Base-by-base conservation (phyloP, 176 grass and related monocot species). In the Juncus effusus region DNA sequence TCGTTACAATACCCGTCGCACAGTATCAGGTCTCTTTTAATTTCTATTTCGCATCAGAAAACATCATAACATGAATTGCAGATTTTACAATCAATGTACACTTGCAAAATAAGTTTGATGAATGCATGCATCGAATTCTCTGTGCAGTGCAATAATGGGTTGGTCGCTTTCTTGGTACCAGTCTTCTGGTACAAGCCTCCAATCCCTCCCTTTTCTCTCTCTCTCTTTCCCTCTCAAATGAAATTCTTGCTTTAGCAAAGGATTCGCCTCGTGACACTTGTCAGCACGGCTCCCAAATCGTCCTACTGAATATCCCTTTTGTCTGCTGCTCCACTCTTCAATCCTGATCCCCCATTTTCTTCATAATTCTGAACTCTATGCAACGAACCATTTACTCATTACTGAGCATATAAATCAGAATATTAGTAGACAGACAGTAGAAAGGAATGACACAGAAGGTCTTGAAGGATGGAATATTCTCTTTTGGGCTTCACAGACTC, bases 171-270 rank as follows among this genome's bases (percentile, higher is more conserved):
- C 95, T 61, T 77, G 15, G 69, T 77, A 81, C 80, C 81, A 84
- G 76, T 82, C 94, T 99, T 99, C 73, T 80, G 73, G 78, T 93
- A 99, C 76, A 93, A 93, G 94, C 60, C 94, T 99, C 89, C 94
- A 99, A 85, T 72, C 74, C 62, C 58, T 7, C 19, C 58, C 86
- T 99, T 99, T 94, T 75, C 51, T 64, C 37, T 49, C 28, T 35
- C 36, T 71, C 76, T 56, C 36, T 71, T 64, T 56, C 28, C 44
- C 77, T 59, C 78, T 36, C n/a, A 6, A 16, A 39, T 28, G 50
- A 7, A 41, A 68, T 36, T 45, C 57, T 59, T n/a, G 44, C 56
- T 75, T 79, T 76, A 10, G 38, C 51, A 63, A 62, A 51, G 58
- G 77, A 77, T 83, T 82, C 61, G 50, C 68, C 74, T 79, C 75